Evolutionary conservation across 73 alveolate genomes (phyloP), one percentile per base, ranked within the genome.

Genomic region (Stentor coeruleus): DNA sequence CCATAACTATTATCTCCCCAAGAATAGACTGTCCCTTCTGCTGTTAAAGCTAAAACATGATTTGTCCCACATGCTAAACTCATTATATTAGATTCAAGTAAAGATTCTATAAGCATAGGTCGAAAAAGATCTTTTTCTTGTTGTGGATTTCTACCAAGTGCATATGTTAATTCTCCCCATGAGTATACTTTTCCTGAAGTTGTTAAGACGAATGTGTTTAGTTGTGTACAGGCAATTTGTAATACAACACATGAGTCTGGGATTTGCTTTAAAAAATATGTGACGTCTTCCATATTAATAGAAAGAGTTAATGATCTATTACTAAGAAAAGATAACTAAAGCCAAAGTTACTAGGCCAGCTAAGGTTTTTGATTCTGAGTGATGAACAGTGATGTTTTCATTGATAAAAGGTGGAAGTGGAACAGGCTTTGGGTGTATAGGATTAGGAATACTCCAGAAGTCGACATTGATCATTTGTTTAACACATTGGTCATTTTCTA

Each of bases 1-100:
- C 89, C 87, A n/a, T 1, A 31, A 14, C 38, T 39, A 40, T 87
- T 87, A 6, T 35, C 55, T 74, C 96, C 96, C 94, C 94, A 91
- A 3, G 86, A 87, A 75, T 59, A 88, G 3, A 88, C 87, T 37
- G 84, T 42, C 39, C 85, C 82, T 35, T 90, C 91, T 30, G 40
- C 33, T 14, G 90, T 55, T 4, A 90, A 20, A 3, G 93, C 91
- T 3, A 90, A 41, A 0, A 90, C 89, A 81, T 90, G 96, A 57
- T 84, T 84, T 30, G 77, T 81, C 30, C 96, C 96, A 40, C 93
- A 82, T 3, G 92, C 87, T 3, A 86, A 82, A 6, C 3, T 28
- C 31, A 86, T 59, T 42, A 38, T 77, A 31, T 81, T 58, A 20
- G 81, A 20, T 15, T 38, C 85, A 42, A 28, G 20, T 28, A 66